A percentile compares a stretch with the other conserved stretches of the same genome.
Conservation (phyloP, 2,329 filamentous ascomycete genomes). For the Penicillium freii region DNA sequence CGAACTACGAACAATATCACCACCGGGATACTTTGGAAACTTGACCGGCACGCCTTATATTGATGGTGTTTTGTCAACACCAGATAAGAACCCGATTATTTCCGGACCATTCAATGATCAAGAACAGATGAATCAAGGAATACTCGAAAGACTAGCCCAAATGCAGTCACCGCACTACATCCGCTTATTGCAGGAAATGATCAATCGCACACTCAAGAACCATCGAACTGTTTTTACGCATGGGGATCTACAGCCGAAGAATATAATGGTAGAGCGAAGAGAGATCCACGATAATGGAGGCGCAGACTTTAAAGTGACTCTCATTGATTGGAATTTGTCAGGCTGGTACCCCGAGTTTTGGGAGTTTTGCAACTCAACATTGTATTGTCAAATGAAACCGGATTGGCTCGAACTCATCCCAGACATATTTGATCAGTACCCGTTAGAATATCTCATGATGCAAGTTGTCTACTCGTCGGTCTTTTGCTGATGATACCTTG, state of each 20-base stretch:
- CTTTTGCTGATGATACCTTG: neutral
- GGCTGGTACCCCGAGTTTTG: constrained; percentile 3
- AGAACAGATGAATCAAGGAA: constrained; percentile 15
- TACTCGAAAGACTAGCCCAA: constrained; percentile 9
- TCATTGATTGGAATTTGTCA: constrained; percentile 6
- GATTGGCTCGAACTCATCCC: neutral
- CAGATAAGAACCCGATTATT: constrained; percentile 10
- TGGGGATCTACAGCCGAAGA: constrained; percentile 5
- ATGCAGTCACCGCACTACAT: constrained; percentile 17
- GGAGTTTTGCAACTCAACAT: constrained; percentile 2
- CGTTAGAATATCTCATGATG: neutral
- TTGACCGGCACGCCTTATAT: constrained; percentile 14
- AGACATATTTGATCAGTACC: neutral
- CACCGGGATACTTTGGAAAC: constrained; percentile 17
- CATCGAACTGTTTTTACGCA: constrained; percentile 1
- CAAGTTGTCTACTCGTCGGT: constrained; percentile 6
- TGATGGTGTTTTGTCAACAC: constrained; percentile 17
- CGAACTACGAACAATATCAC: constrained; percentile 15
- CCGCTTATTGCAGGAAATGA: constrained; percentile 11
- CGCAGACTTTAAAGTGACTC: constrained; percentile 2
- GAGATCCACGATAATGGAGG: neutral
- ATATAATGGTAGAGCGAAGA: neutral
- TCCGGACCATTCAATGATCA: constrained; percentile 18
- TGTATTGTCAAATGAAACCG: constrained; percentile 5
- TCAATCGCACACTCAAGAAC: constrained; percentile 15